Evolutionary conservation across 495 filamentous ascomycete genomes (phyloP), one percentile per base, ranked within the genome.

Genomic region (Hypoxylon crocopeplum): DNA sequence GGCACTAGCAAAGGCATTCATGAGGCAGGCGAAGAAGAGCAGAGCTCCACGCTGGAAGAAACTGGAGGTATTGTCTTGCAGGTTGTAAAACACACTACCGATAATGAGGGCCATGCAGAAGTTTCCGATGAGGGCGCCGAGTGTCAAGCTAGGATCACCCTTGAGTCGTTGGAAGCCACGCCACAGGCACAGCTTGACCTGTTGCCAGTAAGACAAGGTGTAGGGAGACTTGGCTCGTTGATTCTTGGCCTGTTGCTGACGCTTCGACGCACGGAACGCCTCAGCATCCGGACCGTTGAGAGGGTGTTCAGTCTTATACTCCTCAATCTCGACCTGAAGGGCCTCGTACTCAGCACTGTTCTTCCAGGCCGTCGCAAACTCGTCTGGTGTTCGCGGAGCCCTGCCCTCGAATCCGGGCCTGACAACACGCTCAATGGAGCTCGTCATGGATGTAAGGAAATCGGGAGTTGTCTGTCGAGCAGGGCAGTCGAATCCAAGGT

Each of bases 21-120:
- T 81, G 29, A 97, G 78, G 66, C 93, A 86, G 25, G 90, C 86
- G 68, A 96, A 95, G 80, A 96, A 97, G 7, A 97, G 75, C 3
- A 97, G 74, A 37, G 88, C 88, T n/a, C 88, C 91, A 15, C 90
- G 83, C 49, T 82, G 79, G 76, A 86, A 97, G 75, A 96, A 93
- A 69, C 82, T 88, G 22, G 68, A 65, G 0, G 91, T 90, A 11
- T 77, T 78, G 2, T 75, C 66, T 13, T 78, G 67, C 7, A 94
- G 68, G 59, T 95, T 87, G 74, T 86, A 93, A 75, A 96, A 97
- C 36, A 96, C 84, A 62, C 83, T 88, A 15, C 87, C 82, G 64
- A 96, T 83, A 69, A 97, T 87, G 17, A 97, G 74, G 12, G 89
- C 79, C 83, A 93, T 87, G 63, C 82, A 67, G 46, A 80, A 78